Conservation (phyloP, 176 grass and related monocot species). For the Oryza rufipogon region DNA sequence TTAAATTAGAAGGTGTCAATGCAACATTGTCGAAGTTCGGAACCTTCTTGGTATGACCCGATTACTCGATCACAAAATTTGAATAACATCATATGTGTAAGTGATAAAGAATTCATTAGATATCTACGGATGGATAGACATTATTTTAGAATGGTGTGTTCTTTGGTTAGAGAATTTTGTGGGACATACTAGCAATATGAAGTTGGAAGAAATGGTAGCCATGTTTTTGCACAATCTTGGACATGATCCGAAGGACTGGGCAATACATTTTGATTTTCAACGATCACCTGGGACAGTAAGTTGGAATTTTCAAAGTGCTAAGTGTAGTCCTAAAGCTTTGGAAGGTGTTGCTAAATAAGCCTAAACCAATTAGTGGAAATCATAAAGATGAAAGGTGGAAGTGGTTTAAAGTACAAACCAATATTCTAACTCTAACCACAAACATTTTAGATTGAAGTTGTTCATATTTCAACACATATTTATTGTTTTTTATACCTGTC, state of each 20-base stretch:
- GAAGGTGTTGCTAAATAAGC: background rate
- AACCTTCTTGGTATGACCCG: conserved; percentile 18
- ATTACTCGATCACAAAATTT: background rate
- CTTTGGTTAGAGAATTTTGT: conserved; percentile 14
- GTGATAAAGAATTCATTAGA: background rate
- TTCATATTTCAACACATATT: background rate
- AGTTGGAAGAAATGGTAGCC: background rate
- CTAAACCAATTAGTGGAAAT: background rate
- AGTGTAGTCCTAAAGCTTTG: background rate
- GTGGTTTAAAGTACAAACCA: background rate
- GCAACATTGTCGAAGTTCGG: background rate
- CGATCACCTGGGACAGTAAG: background rate
- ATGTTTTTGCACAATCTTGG: conserved; percentile 17
- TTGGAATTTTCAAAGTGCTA: background rate
- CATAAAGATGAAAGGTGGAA: background rate
- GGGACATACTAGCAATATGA: conserved; percentile 22
- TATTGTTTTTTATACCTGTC: background rate
- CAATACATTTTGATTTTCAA: background rate
- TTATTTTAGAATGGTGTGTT: background rate
- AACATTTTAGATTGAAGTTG: no score
- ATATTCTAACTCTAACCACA: background rate
- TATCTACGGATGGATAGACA: conserved; percentile 23
- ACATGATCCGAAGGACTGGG: background rate
- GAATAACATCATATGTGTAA: background rate
- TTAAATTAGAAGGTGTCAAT: conserved; percentile 10